Base-by-base conservation (phyloP, 371 early-diverging fungal genomes). In the Blakeslea trispora region DNA sequence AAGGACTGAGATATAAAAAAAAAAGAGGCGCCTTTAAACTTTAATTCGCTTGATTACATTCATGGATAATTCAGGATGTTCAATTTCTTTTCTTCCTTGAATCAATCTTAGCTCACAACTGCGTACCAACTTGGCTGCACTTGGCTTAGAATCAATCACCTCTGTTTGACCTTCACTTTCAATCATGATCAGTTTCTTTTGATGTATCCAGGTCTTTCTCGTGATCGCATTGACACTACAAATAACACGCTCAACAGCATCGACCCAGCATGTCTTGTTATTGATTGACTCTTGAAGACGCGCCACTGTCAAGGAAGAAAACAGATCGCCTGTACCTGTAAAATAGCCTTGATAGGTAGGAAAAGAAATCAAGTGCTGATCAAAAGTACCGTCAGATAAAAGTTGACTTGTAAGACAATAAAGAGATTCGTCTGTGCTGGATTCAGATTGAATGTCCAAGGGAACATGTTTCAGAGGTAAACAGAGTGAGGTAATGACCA, bases 261-360 rank as follows among this genome's bases (percentile, higher is more conserved):
- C 53, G 0, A 66, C 64, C 35, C 71, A 53, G 0, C 61, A 56
- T 11, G 53, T 42, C 5, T 50, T 21, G 21, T 45, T 44, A 8
- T 56, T 57, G 0, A 69, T 47, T 9, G 65, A 57, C 47, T 67
- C 62, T 19, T 72, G 67, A 17, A 64, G 60, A 5, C 85, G 67
- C 6, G 93, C 94, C 14, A 91, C 70, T 5, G 89, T 49, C 34
- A 95, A 57, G 0, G 93, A 87, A 1, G 93, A 77, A 55, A 94
- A 92, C 46, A 97, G 50, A 65, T 97, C 96, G 23, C 96, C 97
- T 1, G 96, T 91, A n/a, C 97, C 97, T 0, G 92, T 93, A 60
- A 94, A 97, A 46, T 85, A 82, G 1, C 88, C 94, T 5, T 69
- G 64, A 37, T 90, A 83, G 13, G 84, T 84, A 11, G 92, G 90